Conservation (phyloP, 208 protist species). For the Trypanosoma avium region DNA sequence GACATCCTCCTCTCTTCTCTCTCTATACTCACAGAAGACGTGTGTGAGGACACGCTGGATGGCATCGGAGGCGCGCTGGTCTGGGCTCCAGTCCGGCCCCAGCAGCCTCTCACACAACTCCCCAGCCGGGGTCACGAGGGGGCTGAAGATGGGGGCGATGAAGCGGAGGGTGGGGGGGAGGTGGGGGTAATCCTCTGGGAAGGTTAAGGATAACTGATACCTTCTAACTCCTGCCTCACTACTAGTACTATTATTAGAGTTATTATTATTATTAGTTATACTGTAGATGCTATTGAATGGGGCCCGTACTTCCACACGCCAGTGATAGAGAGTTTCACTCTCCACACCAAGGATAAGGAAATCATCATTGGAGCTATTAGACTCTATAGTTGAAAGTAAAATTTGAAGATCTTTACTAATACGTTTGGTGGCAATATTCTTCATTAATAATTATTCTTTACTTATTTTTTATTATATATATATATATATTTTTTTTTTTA, state of each 20-base stretch:
- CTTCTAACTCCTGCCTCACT: too few relatives aligned
- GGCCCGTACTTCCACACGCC: conserved; percentile 38
- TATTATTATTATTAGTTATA: background rate
- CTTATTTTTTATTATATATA: conserved; percentile 1
- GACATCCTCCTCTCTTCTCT: conserved; percentile 26
- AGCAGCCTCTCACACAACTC: conserved; percentile 55
- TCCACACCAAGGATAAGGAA: background rate
- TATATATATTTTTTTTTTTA: background rate
- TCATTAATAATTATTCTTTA: too few relatives aligned
- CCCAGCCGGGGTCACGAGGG: conserved; percentile 43
- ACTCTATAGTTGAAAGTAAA: conserved; percentile 19
- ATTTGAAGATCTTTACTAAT: conserved; percentile 41
- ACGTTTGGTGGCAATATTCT: conserved; percentile 26
- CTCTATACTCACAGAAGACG: conserved; percentile 48
- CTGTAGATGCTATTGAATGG: conserved; percentile 51
- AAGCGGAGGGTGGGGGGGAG: conserved; percentile 52
- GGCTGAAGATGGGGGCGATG: conserved; percentile 59
- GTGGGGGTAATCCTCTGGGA: conserved; percentile 63
- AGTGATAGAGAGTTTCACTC: conserved; percentile 41
- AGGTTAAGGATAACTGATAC: conserved; percentile 39
- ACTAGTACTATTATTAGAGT: too few relatives aligned
- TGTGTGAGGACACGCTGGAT: conserved; percentile 35
- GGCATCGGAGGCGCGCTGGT: conserved; percentile 27
- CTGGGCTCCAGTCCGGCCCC: conserved; percentile 46
- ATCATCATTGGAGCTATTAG: background rate